Evolutionary conservation across 257 asterid genomes (phyloP), one percentile per base, ranked within the genome.

Genomic region (Solanum paucissectum): DNA sequence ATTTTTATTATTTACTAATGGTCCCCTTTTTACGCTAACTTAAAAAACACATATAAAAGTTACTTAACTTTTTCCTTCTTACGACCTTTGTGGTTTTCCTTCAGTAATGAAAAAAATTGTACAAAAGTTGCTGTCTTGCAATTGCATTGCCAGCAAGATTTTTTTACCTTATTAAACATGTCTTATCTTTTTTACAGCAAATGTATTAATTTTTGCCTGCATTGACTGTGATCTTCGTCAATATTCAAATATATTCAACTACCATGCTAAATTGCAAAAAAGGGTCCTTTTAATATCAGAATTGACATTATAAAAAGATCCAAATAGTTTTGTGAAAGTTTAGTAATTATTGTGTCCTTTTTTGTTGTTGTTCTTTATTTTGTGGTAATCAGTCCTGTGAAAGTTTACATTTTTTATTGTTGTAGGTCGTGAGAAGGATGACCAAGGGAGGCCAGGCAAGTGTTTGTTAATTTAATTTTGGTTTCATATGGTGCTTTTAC

Each of bases 401-500:
- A 29, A 46, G 29, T 49, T 29, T 82, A 69, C 34, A 82, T 10
- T 49, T 46, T 18, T 82, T 1, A 49, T 69, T 92, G 62, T 36
- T 85, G 76, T 89, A 97, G 99, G 98, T 88, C 98, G 93, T 75
- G 98, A 95, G 87, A 90, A 32, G 87, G 94, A 94, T 83, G 98
- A 93, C 83, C 96, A 90, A 86, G 97, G 87, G 87, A 93, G 89
- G 66, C 91, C 91, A 87, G 99, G 99, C 94, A 92, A 82, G 86
- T 49, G 69, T 82, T 49, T 49, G 16, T 29, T 0, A 16, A 16
- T 46, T 81, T 38, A 81, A 64, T 46, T 46, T 79, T 46, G 0
- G 85, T 29, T 81, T 81, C 27, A 18, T 44, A 81, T 27, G 66
- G 40, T 44, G 85, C 85, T 44, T 27, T 46, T 23, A 38, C 29